phyloP scores from a whole-genome alignment of 1,139 yeast genomes.

The Geotrichum histeridarum region DNA sequence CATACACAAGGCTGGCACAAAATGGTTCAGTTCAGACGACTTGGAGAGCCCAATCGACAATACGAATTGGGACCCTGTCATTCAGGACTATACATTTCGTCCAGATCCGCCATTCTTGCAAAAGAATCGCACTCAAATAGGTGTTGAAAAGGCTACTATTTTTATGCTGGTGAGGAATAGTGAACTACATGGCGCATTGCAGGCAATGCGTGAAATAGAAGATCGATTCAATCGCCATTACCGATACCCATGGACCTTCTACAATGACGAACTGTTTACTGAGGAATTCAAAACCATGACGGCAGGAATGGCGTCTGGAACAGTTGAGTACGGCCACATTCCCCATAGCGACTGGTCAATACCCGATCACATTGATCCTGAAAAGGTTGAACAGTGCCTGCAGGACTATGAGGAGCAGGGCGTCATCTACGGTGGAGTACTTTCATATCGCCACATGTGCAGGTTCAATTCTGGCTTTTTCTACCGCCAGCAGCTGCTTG shows the following conservation, averaged over 20 bases:
- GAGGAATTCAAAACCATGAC: constrained; percentile 55
- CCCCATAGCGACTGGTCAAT: constrained; percentile 68
- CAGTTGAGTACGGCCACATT: constrained; percentile 66
- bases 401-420: constrained; percentile 52
- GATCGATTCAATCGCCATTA: constrained; percentile 60
- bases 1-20: background rate
- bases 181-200: constrained; percentile 59
- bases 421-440: constrained; percentile 71
- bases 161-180: constrained; percentile 68
- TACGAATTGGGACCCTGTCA: background rate
- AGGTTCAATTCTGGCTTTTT: constrained; percentile 80
- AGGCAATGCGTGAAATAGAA: constrained; percentile 65
- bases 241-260: constrained; percentile 72
- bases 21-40: background rate
- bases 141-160: constrained; percentile 55
- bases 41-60: constrained; percentile 2
- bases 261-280: constrained; percentile 65
- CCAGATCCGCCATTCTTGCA: constrained; percentile 25
- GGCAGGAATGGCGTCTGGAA: constrained; percentile 77
- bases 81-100: constrained; percentile 22
- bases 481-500: constrained; percentile 63
- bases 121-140: constrained; percentile 39
- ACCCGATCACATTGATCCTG: constrained; percentile 46
- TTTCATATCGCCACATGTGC: constrained; percentile 79
- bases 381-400: constrained; percentile 45